These are phyloP conservation scores for Flueggea neowawraea DNA, from an alignment of 441 rosid genomes.

Conservation along the genomic window DNA sequence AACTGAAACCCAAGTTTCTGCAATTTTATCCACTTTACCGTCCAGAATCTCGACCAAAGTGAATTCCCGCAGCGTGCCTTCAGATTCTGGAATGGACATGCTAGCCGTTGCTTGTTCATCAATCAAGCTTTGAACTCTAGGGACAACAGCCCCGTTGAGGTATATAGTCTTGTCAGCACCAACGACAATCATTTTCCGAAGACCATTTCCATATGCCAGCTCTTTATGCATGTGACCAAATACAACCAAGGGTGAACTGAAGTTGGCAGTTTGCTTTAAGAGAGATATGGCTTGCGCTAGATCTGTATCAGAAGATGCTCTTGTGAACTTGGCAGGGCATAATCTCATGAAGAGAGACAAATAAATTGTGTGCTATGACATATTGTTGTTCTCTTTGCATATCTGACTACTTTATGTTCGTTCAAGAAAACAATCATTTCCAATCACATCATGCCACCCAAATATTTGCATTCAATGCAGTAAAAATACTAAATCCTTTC, in stretches of 20 bases:
- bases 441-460: background rate
- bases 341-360: conserved; percentile 1
- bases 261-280: conserved; percentile 45
- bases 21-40: conserved; percentile 55
- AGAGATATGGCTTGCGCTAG: conserved; percentile 61
- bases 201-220: conserved; percentile 59
- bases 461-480: conserved; percentile 1
- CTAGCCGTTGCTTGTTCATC: conserved; percentile 11
- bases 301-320: conserved; percentile 42
- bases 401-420: conserved; percentile 8
- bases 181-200: conserved; percentile 61
- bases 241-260: conserved; percentile 54
- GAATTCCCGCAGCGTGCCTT: conserved; percentile 59
- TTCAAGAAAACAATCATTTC: conserved; percentile 8
- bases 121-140: conserved; percentile 41
- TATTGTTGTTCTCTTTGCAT: too few relatives aligned
- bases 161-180: conserved; percentile 55
- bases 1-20: conserved; percentile 74
- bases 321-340: conserved; percentile 3
- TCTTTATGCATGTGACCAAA: conserved; percentile 96
- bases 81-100: conserved; percentile 13
- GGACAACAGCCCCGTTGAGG: conserved; percentile 84
- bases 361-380: conserved; percentile 9
- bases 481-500: conserved; percentile 2
- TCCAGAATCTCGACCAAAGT: conserved; percentile 59